phyloP scores from a whole-genome alignment of 2,329 filamentous ascomycete genomes.

The Pseudocercospora musae region DNA sequence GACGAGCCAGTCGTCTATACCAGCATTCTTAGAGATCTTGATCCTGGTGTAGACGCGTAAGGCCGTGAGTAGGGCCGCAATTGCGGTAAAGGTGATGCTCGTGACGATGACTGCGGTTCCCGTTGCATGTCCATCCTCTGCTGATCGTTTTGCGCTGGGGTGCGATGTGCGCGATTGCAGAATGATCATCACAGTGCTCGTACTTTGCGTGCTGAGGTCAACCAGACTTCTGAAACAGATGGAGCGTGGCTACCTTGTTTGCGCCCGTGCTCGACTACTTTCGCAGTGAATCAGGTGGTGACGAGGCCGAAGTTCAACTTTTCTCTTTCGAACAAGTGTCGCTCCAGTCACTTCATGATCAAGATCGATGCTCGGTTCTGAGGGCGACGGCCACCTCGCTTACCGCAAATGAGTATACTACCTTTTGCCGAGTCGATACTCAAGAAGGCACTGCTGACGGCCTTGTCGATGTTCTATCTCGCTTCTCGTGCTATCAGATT shows the following conservation, averaged over 20 bases:
- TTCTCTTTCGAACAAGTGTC: background rate
- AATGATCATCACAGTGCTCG: background rate
- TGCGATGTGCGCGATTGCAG: background rate
- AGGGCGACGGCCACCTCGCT: background rate
- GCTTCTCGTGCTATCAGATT: background rate
- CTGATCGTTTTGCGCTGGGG: background rate
- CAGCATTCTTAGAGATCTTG: slow-evolving; percentile 14
- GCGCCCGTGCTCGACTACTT: background rate
- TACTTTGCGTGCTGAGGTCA: background rate
- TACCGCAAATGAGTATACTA: background rate
- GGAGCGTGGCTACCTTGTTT: background rate
- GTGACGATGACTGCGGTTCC: slow-evolving; percentile 9
- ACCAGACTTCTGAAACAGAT: background rate
- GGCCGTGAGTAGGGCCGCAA: slow-evolving; percentile 11
- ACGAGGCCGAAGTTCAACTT: background rate
- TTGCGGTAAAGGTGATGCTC: slow-evolving; percentile 8
- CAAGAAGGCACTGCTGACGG: background rate
- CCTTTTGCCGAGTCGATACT: background rate
- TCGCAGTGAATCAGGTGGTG: no score
- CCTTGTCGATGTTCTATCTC: background rate
- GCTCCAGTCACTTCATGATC: background rate
- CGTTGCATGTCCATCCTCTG: slow-evolving; percentile 11
- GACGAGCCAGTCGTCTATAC: slow-evolving; percentile 19
- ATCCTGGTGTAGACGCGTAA: slow-evolving; percentile 11
- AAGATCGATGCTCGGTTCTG: background rate